phyloP scores from a whole-genome alignment of 2,329 filamentous ascomycete species.

The Cadophora sp. region DNA sequence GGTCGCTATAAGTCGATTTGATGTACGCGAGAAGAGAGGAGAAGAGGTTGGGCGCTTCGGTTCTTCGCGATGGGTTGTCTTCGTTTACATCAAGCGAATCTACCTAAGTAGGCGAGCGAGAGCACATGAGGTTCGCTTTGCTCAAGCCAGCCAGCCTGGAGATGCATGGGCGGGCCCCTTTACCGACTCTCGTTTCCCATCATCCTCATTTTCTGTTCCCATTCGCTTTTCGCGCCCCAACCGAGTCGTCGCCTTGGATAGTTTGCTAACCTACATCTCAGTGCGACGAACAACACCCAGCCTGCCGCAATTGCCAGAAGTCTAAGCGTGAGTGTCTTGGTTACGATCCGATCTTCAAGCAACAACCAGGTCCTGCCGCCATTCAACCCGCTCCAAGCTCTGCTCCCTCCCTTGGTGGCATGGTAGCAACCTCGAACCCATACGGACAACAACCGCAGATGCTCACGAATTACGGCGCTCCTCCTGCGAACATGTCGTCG shows the following conservation, averaged over 20 bases:
- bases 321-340: constrained; percentile 86
- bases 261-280: constrained; percentile 49
- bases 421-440: constrained; percentile 46
- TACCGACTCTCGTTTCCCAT: constrained; percentile 10
- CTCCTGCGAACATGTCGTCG: constrained; percentile 35
- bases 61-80: constrained; percentile 43
- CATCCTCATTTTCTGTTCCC: neutral
- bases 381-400: constrained; percentile 73
- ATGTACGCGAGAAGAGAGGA: constrained; percentile 31
- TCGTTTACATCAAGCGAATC: constrained; percentile 47
- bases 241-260: neutral
- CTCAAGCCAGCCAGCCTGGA: constrained; percentile 3
- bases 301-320: constrained; percentile 89
- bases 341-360: constrained; percentile 88
- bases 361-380: constrained; percentile 68
- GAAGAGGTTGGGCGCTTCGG: constrained; percentile 33
- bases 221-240: constrained; percentile 17
- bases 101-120: constrained; percentile 47
- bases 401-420: constrained; percentile 38
- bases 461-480: constrained; percentile 49
- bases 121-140: constrained; percentile 41
- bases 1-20: constrained; percentile 30
- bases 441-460: constrained; percentile 55
- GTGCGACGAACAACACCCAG: constrained; percentile 96
- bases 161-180: constrained; percentile 11